Percentiles rank a stretch among this genome's conserved stretches.
Conservation (phyloP, 176 grass and related monocot genomes). For the sorghum (Sorghum bicolor) region DNA sequence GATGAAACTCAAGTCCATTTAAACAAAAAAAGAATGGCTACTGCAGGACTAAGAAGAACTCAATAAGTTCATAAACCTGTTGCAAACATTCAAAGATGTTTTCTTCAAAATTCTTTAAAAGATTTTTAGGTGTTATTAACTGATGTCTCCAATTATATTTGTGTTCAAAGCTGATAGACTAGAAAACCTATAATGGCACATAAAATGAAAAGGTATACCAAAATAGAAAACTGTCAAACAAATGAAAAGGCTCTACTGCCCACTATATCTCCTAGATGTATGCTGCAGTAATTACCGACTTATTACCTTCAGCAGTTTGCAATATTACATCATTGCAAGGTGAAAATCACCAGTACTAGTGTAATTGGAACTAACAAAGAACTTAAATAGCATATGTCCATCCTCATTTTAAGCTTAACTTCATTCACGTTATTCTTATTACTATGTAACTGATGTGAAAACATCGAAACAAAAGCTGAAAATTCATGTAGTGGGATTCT, state of each 20-base stretch:
- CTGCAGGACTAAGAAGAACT: not conserved
- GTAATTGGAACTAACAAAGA: not conserved
- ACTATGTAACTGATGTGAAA: not conserved
- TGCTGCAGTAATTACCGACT: not conserved
- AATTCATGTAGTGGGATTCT: not conserved
- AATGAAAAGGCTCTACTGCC: not conserved
- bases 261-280: not conserved
- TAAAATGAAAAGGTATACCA: not conserved
- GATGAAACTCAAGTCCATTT: not conserved
- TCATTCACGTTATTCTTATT: not conserved
- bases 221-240: conserved; percentile 3
- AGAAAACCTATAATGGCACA: not conserved
- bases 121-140: not conserved
- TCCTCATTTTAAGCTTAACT: not conserved
- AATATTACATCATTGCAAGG: not conserved
- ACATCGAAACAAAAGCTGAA: not conserved
- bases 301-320: not conserved
- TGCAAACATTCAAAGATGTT: not conserved
- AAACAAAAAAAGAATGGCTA: not conserved
- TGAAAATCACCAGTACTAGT: not conserved
- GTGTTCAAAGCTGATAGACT: not conserved
- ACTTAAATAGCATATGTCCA: not conserved
- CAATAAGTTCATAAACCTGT: not conserved
- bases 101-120: not conserved
- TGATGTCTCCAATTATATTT: not conserved